These are phyloP conservation scores for Umbellularia californica DNA, from an alignment of 164 flowering plant genomes.

Conservation along the genomic window DNA sequence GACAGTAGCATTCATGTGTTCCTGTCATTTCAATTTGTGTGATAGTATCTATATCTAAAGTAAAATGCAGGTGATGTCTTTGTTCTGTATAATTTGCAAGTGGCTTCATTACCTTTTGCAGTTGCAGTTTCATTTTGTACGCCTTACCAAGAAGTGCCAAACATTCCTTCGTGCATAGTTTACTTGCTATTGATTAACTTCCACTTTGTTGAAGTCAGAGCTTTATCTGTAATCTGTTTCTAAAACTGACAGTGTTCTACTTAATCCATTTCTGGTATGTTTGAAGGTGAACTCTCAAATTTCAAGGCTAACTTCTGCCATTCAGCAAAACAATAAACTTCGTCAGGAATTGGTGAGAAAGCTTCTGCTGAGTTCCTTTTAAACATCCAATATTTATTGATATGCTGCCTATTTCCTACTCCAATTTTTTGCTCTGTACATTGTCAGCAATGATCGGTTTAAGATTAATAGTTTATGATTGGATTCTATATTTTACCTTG, in stretches of 20 bases:
- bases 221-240: not conserved
- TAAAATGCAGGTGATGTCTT: too few relatives aligned
- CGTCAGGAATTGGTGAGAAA: constrained; percentile 61
- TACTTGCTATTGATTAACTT: not conserved
- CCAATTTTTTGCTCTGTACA: too few relatives aligned
- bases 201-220: not conserved
- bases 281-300: constrained; percentile 46
- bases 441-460: not conserved
- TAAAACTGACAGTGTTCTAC: not conserved
- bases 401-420: too few relatives aligned
- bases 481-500: not conserved
- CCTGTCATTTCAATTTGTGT: not conserved
- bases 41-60: not conserved
- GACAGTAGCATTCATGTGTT: not conserved
- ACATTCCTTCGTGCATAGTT: not conserved
- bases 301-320: constrained; percentile 51
- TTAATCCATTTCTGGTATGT: not conserved
- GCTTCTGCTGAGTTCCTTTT: constrained; percentile 2
- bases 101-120: not conserved
- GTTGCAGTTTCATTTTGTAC: not conserved
- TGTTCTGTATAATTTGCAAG: not conserved
- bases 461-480: not conserved
- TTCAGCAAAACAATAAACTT: constrained; percentile 54
- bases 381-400: not conserved
- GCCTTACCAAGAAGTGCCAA: not conserved